These are phyloP conservation scores for Eucalyptus pumila DNA, from an alignment of 345 rosid species.

Conservation along the genomic window DNA sequence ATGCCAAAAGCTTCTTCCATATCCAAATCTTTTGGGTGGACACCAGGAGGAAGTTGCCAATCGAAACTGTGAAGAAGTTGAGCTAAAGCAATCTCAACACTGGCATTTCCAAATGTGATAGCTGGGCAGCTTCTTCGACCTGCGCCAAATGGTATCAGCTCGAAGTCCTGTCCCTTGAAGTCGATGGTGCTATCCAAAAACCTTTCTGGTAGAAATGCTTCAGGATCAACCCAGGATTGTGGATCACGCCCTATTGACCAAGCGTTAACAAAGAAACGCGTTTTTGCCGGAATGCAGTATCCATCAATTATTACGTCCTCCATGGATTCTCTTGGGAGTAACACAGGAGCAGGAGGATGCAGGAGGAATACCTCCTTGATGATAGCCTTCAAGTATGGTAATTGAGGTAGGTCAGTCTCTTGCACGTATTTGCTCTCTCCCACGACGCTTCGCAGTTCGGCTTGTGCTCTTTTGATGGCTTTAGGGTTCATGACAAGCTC, in stretches of 20 bases:
- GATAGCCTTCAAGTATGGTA: slow-evolving; percentile 29
- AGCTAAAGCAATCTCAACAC: slow-evolving; percentile 31
- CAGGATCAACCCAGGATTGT: slow-evolving; percentile 23
- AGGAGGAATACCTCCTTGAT: slow-evolving; percentile 41
- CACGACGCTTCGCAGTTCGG: slow-evolving; percentile 13
- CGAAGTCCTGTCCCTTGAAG: slow-evolving; percentile 33
- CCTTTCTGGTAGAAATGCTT: slow-evolving; percentile 33
- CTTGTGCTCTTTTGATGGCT: slow-evolving; percentile 24
- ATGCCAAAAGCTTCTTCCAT: slow-evolving; percentile 18
- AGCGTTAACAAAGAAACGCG: slow-evolving; percentile 17
- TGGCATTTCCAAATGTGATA: slow-evolving; percentile 20
- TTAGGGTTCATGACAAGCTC: slow-evolving; percentile 22
- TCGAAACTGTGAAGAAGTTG: slow-evolving; percentile 43
- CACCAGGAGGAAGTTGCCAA: slow-evolving; percentile 33
- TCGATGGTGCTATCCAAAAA: slow-evolving; percentile 24
- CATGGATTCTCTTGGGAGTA: slow-evolving; percentile 50
- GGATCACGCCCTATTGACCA: slow-evolving; percentile 34
- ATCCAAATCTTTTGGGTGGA: slow-evolving; percentile 14
- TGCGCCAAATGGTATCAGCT: slow-evolving; percentile 45
- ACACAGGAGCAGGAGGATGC: slow-evolving; percentile 44
- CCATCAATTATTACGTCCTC: slow-evolving; percentile 20
- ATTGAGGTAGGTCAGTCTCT: slow-evolving; percentile 27
- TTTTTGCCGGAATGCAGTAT: slow-evolving; percentile 27
- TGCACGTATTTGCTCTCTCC: slow-evolving; percentile 13
- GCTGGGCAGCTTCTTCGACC: slow-evolving; percentile 46